A percentile compares a stretch with the other conserved stretches of the same genome.
Evolutionary conservation across 768 basidiomycete genomes (phyloP).

Genomic region (Pisolithus albus): DNA sequence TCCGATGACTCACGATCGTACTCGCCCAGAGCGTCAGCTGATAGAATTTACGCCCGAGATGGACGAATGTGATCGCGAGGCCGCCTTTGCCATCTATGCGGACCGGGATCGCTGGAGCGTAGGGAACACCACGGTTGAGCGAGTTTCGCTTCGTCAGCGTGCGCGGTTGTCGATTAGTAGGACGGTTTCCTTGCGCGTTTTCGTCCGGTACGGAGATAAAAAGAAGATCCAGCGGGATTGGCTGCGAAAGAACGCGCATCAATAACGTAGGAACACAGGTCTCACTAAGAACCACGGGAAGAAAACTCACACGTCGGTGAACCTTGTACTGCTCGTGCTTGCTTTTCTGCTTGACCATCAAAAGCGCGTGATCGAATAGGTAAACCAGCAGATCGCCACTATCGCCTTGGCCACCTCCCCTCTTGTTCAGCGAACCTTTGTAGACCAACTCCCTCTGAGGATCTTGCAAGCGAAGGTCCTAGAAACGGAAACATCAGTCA

Average conservation of each 20-base stretch:
- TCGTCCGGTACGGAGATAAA: conserved; percentile 78
- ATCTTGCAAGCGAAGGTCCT: conserved; percentile 84
- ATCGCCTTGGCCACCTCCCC: conserved; percentile 58
- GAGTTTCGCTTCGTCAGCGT: conserved; percentile 40
- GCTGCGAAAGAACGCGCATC: conserved; percentile 39
- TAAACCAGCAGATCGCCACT: conserved; percentile 91
- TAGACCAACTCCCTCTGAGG: conserved; percentile 87
- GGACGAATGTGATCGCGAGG: conserved; percentile 87
- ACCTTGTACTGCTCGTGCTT: conserved; percentile 91
- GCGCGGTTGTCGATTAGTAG: conserved; percentile 38
- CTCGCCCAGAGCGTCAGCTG: conserved; percentile 87
- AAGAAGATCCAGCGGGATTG: conserved; percentile 92
- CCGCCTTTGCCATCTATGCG: conserved; percentile 69
- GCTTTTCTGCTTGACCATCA: conserved; percentile 93
- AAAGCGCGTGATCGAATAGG: conserved; percentile 91
- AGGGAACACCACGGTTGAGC: conserved; percentile 33
- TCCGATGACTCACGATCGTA: conserved; percentile 76
- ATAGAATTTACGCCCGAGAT: conserved; percentile 90
- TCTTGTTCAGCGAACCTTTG: conserved; percentile 85
- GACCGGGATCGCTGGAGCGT: conserved; percentile 44
- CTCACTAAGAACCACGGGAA: neutral
- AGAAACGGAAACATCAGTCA: neutral
- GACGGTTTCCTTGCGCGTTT: conserved; percentile 23
- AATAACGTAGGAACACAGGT: neutral
- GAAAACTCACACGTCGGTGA: conserved; percentile 72